phyloP scores from a whole-genome alignment of 225 moss, liverwort and hornwort genomes.

The Asterella californica region DNA sequence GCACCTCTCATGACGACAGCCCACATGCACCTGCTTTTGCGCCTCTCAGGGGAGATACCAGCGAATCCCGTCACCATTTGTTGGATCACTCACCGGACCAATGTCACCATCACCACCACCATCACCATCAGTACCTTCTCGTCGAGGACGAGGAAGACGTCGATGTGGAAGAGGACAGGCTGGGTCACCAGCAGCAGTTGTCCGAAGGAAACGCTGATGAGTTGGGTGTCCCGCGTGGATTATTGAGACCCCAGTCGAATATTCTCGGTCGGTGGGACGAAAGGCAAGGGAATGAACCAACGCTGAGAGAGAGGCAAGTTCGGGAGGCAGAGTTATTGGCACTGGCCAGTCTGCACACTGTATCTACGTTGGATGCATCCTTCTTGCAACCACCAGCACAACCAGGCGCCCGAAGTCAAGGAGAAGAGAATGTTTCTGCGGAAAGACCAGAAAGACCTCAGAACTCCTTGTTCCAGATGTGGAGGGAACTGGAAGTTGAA shows the following conservation, averaged over 20 bases:
- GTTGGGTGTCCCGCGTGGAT: conserved; percentile 12
- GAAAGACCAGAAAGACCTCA: conserved; percentile 57
- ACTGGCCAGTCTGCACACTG: conserved; percentile 67
- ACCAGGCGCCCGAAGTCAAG: conserved; percentile 25
- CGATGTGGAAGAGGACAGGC: conserved; percentile 18
- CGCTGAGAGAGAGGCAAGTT: conserved; percentile 61
- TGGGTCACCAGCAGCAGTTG: conserved; percentile 23
- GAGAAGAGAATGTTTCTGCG: conserved; percentile 42
- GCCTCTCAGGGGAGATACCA: conserved; percentile 21
- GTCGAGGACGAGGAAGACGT: conserved; percentile 32
- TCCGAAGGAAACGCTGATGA: conserved; percentile 24
- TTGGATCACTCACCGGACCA: conserved; percentile 34
- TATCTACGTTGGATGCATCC: conserved; percentile 74
- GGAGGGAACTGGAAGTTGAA: conserved; percentile 69
- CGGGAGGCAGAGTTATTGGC: conserved; percentile 76
- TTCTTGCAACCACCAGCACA: conserved; percentile 64
- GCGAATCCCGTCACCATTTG: conserved; percentile 29
- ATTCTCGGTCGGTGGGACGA: conserved; percentile 65
- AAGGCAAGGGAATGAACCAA: conserved; percentile 52
- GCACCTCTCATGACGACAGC: conserved; percentile 52
- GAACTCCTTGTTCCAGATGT: conserved; percentile 64
- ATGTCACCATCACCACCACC: conserved; percentile 40
- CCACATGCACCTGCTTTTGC: conserved; percentile 36
- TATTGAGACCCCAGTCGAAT: conserved; percentile 44
- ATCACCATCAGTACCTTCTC: conserved; percentile 36